Percentiles rank a stretch among this genome's conserved stretches.
phyloP scores from a whole-genome alignment of 2,329 filamentous ascomycete species.

The Phaeophleospora eucalypticola region DNA sequence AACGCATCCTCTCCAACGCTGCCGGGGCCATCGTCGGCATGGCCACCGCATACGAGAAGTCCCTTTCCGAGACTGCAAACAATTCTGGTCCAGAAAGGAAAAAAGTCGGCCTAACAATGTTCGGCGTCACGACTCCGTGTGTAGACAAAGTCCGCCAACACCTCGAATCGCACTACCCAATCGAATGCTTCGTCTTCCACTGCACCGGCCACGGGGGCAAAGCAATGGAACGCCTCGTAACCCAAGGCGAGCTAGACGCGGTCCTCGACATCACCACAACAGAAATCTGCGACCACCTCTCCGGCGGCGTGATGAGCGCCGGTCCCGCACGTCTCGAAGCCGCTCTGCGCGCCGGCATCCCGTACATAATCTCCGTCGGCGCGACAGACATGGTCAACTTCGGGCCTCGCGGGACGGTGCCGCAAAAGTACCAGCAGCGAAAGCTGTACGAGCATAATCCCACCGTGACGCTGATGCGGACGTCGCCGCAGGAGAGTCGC shows the following conservation, averaged over 20 bases:
- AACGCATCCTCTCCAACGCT: constrained; percentile 58
- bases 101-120: constrained; percentile 66
- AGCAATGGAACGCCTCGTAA: constrained; percentile 63
- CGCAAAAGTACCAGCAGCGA: constrained; percentile 50
- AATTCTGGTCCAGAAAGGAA: constrained; percentile 37
- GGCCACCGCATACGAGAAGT: constrained; percentile 43
- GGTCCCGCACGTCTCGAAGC: constrained; percentile 55
- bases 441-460: constrained; percentile 63
- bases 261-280: constrained; percentile 69
- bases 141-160: constrained; percentile 53
- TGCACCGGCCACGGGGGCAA: constrained; percentile 65
- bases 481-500: constrained; percentile 54
- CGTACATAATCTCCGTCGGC: constrained; percentile 50
- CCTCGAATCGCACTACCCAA: constrained; percentile 44
- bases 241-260: constrained; percentile 57
- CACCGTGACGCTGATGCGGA: constrained; percentile 62
- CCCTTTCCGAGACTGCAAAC: constrained; percentile 3
- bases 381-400: constrained; percentile 61
- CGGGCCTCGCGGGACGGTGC: constrained; percentile 53
- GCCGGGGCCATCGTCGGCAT: constrained; percentile 59
- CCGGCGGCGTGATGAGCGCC: constrained; percentile 61
- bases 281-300: constrained; percentile 61
- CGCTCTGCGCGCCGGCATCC: constrained; percentile 55
- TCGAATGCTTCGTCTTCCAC: constrained; percentile 65
- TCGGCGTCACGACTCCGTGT: constrained; percentile 67